Evolutionary conservation across 345 rosid genomes (phyloP), one percentile per base, ranked within the genome.

Genomic region (Anastatica hierochuntica): DNA sequence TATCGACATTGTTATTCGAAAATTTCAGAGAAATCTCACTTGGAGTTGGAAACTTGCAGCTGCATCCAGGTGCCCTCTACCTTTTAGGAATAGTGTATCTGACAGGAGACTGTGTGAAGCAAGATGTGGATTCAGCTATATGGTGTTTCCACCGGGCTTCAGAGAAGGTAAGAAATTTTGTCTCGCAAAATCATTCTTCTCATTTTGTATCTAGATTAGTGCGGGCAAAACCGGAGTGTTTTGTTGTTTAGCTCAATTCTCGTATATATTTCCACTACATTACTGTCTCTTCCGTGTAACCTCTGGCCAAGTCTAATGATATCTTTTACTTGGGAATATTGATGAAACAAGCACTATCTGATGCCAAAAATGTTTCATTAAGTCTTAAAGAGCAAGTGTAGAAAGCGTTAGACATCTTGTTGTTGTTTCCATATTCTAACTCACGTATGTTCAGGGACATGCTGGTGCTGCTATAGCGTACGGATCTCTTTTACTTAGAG

Each of bases 11-110:
- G 27, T n/a, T 0, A 0, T 35, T 14, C 9, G 35, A 39, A 43
- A 62, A 41, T 41, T 45, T 53, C 10, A 10, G 14, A 11, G 40
- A 57, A 54, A 40, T 34, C 78, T 79, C 37, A 74, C 40, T 4
- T 16, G 49, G 24, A 30, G 62, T 66, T 66, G 44, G 59, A 34
- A 8, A 66, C 23, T 66, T 73, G 43, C 52, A 90, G 96, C 75
- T 90, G 73, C 97, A 90, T 79, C 88, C 97, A 68, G 90, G 90
- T 66, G 97, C 94, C 34, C 94, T 90, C 53, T 90, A 82, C 69
- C 96, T 90, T 49, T 72, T 88, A 12, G 98, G 98, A 19, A 76
- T 81, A 37, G 95, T 90, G 49, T 88, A 87, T 72, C 64, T 84
- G 64, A 74, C 88, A 0, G 95, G 98, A 56, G 96, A 88, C 51